A percentile compares a stretch with the other conserved stretches of the same genome.
Conservation (phyloP, 306 rosid species). For the Acmispon strigosus region DNA sequence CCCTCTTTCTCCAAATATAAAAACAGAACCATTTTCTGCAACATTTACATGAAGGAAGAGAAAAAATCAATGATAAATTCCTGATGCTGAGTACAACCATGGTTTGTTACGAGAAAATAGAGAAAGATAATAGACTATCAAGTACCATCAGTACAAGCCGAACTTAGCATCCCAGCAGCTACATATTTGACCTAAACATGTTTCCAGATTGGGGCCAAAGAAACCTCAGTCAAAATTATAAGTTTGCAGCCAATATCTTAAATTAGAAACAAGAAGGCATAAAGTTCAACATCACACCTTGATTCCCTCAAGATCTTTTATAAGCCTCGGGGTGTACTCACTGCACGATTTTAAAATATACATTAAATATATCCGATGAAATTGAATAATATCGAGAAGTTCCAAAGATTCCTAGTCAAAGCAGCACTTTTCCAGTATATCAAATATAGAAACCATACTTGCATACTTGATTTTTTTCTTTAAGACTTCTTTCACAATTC, state of each 20-base stretch:
- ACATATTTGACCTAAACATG: conserved; percentile 52
- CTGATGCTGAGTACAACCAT: not conserved
- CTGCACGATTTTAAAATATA: conserved; percentile 39
- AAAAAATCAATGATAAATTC: not conserved
- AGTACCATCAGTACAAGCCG: conserved; percentile 86
- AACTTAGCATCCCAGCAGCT: conserved; percentile 84
- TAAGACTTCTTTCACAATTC: not conserved
- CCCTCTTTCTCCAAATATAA: conserved; percentile 69
- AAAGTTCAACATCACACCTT: conserved; percentile 50
- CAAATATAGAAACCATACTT: not conserved
- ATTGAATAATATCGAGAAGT: conserved; percentile 1
- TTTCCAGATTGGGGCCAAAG: conserved; percentile 13
- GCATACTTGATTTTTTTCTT: not conserved
- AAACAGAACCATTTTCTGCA: conserved; percentile 82
- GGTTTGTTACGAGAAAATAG: not conserved
- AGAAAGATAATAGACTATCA: not conserved
- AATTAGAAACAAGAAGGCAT: conserved; percentile 15
- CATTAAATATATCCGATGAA: not conserved
- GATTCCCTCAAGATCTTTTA: conserved; percentile 85
- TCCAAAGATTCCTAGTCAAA: not conserved
- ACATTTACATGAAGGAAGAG: conserved; percentile 21
- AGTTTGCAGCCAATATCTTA: conserved; percentile 12
- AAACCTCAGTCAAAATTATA: not conserved
- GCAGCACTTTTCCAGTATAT: not conserved
- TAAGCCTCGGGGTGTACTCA: conserved; percentile 86